Evolutionary conservation across 2,329 filamentous ascomycete genomes (phyloP).

Genomic region (Fusarium sarcochroum): DNA sequence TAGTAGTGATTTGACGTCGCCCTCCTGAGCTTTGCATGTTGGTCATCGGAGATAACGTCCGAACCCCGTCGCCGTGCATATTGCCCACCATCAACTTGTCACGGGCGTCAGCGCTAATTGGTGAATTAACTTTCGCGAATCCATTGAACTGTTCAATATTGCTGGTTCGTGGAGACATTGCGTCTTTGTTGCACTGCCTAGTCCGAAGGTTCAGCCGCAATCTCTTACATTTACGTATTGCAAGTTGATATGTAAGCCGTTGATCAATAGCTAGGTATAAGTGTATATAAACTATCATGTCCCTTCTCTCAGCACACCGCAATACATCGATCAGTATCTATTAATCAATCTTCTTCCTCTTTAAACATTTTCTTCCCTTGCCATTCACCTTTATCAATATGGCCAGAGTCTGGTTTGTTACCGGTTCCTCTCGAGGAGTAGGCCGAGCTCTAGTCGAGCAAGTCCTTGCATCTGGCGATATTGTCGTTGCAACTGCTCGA

Average conservation of each 20-base stretch:
- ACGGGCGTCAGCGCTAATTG: neutral
- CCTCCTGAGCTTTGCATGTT: neutral
- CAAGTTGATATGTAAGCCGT: too few species aligned
- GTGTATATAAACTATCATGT: too few species aligned
- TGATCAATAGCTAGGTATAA: too few species aligned
- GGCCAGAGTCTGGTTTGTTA: slow-evolving; percentile 61
- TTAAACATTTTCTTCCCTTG: too few species aligned
- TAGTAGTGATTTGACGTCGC: neutral
- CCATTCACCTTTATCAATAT: slow-evolving; percentile 25
- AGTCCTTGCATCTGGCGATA: slow-evolving; percentile 57
- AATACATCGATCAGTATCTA: neutral
- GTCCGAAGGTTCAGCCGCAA: too few species aligned
- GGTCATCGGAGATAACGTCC: neutral
- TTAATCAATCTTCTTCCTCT: too few species aligned
- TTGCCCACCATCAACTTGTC: neutral
- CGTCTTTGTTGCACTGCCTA: neutral
- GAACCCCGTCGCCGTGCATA: neutral
- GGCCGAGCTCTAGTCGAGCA: slow-evolving; percentile 58
- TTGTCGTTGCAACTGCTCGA: slow-evolving; percentile 62
- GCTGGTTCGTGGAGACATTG: neutral
- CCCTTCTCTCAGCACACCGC: too few species aligned
- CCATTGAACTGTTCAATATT: neutral
- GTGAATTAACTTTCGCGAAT: neutral
- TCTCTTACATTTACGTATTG: too few species aligned
- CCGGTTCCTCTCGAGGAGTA: slow-evolving; percentile 63